These are phyloP conservation scores for Starmerella cellae DNA, from an alignment of 805 yeast genomes.

Conservation along the genomic window DNA sequence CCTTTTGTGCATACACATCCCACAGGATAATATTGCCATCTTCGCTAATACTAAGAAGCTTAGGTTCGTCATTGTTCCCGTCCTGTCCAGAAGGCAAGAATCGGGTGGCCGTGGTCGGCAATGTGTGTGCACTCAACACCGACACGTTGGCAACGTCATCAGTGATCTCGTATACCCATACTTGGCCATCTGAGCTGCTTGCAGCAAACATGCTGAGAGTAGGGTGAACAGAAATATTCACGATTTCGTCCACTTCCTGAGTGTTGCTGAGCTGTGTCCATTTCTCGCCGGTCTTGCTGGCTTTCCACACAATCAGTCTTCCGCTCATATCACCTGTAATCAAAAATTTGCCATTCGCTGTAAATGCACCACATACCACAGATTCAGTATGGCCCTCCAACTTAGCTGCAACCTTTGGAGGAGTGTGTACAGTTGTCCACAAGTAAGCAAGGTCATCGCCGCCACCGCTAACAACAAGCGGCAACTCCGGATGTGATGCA, in stretches of 20 bases:
- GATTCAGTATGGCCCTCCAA: slow-evolving; percentile 77
- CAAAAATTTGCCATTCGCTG: slow-evolving; percentile 64
- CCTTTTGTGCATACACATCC: slow-evolving; percentile 72
- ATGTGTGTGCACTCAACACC: slow-evolving; percentile 45
- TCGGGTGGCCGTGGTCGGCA: slow-evolving; percentile 66
- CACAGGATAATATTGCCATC: slow-evolving; percentile 80
- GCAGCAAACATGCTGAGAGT: slow-evolving; percentile 66
- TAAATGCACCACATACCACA: slow-evolving; percentile 71
- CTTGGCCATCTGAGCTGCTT: slow-evolving; percentile 86
- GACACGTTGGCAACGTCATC: slow-evolving; percentile 26
- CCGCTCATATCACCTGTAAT: slow-evolving; percentile 96
- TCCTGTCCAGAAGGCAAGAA: slow-evolving; percentile 48
- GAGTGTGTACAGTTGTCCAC: slow-evolving; percentile 74
- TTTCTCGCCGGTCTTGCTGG: slow-evolving; percentile 63
- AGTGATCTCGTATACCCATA: slow-evolving; percentile 77
- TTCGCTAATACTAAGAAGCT: slow-evolving; percentile 63
- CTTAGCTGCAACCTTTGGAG: slow-evolving; percentile 67
- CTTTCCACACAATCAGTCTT: slow-evolving; percentile 55
- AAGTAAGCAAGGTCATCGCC: slow-evolving; percentile 81
- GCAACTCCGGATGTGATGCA: slow-evolving; percentile 72
- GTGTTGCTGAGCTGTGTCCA: slow-evolving; percentile 62
- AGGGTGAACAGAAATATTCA: slow-evolving; percentile 76
- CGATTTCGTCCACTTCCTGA: slow-evolving; percentile 82
- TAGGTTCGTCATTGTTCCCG: slow-evolving; percentile 33
- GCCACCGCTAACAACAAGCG: slow-evolving; percentile 81